Base-by-base conservation (phyloP, 208 protist species). In the Leishmania guyanensis region DNA sequence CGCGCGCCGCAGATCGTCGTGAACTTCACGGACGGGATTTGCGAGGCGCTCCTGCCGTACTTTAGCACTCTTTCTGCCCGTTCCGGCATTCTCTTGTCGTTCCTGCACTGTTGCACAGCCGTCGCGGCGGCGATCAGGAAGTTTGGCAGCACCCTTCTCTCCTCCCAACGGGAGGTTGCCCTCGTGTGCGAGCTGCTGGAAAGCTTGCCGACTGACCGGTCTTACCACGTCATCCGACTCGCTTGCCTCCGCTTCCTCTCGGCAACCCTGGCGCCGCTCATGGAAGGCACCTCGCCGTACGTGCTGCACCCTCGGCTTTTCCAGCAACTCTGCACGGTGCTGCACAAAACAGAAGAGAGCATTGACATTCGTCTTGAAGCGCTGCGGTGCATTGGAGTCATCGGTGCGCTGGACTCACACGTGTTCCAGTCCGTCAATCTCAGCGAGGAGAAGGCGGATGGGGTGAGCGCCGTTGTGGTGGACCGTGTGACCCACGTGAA, bases 1-100 rank as follows among this genome's bases (percentile, higher is more conserved):
- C 86, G 89, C 39, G 94, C 94, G 1, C 94, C 94, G n/a, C 89
- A 93, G 77, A 93, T 96, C 54, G 91, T 96, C 2, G 91, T 94
- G 62, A 92, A 91, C 65, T 97, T 95, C 75, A 80, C 87, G 10
- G 89, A 93, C 26, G 87, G 89, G 64, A 94, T 97, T 75, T 76
- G 86, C 53, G 87, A 95, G 56, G 87, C 85, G 9, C 83, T 97
- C 53, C 43, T 81, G 58, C 89, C 79, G 29, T 88, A 91, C 77
- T 95, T 96, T 77, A 83, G 79, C 36, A 86, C 80, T 0, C 50
- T 94, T 0, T 91, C 75, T 22, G 22, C 81, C 16, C 76, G 84
- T 36, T 93, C 91, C 29, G 58, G 85, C 16, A 90, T 91, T 70
- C 81, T 95, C 50, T 85, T 94, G 62, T 83, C 90, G 6, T 88